These are phyloP conservation scores for Pyrenophora graminea DNA, from an alignment of 2,329 filamentous ascomycete species.

Conservation along the genomic window DNA sequence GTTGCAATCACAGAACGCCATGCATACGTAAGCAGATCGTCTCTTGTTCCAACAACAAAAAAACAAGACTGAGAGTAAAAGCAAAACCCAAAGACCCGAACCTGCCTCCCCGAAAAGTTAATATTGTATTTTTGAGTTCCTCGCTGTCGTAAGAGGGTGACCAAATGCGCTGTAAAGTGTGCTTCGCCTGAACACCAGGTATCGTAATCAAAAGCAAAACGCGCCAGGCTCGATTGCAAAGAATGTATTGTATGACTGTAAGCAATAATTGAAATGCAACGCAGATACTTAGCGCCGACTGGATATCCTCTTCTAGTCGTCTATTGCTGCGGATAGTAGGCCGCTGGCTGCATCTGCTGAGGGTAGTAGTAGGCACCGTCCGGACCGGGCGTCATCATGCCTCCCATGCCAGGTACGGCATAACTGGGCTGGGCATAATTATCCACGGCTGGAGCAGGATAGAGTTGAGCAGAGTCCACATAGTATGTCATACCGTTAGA, in stretches of 20 bases:
- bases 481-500: constrained; percentile 97
- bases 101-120: neutral
- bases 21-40: constrained; percentile 13
- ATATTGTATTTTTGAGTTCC: constrained; percentile 12
- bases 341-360: constrained; percentile 54
- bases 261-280: constrained; percentile 7
- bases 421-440: constrained; percentile 53
- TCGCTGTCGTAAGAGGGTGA: constrained; percentile 6
- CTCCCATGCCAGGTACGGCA: constrained; percentile 68
- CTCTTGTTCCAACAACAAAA: constrained; percentile 3
- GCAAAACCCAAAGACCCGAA: neutral
- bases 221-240: constrained; percentile 14
- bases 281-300: neutral
- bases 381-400: constrained; percentile 72
- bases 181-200: constrained; percentile 11
- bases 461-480: constrained; percentile 76
- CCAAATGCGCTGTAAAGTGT: constrained; percentile 8
- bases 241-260: constrained; percentile 5
- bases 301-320: neutral
- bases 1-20: constrained; percentile 10
- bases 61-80: neutral
- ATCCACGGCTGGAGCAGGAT: constrained; percentile 52
- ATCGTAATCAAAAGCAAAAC: constrained; percentile 11
- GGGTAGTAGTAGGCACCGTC: constrained; percentile 62
- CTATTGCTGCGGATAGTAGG: constrained; percentile 62